Conservation (phyloP, 2,329 filamentous ascomycete genomes). For the Xylaria sp. region DNA sequence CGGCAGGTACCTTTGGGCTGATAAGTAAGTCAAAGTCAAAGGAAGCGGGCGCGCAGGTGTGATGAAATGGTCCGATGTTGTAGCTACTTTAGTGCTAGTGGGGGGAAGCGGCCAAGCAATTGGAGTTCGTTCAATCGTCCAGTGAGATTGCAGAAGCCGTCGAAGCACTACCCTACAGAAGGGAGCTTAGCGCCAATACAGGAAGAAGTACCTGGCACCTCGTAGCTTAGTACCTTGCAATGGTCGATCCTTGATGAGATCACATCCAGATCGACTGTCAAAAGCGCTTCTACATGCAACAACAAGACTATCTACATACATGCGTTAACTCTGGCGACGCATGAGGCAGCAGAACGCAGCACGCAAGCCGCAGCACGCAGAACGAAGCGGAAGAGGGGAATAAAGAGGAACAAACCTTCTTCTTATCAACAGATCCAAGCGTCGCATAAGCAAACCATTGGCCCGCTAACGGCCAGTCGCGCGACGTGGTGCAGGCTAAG, state of each 20-base stretch:
- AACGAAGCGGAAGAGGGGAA: neutral
- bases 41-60: constrained; percentile 14
- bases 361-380: neutral
- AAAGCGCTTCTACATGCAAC: neutral
- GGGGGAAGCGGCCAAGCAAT: constrained; percentile 19
- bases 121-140: constrained; percentile 24
- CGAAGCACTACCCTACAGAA: constrained; percentile 18
- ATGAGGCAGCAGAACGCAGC: neutral
- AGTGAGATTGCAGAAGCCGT: constrained; percentile 19
- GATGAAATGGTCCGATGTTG: constrained; percentile 29
- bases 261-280: constrained; percentile 5
- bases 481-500: constrained; percentile 9
- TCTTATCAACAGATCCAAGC: neutral
- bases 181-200: constrained; percentile 18
- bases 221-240: constrained; percentile 4
- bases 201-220: neutral
- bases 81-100: constrained; percentile 27
- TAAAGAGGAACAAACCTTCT: neutral
- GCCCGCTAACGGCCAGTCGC: constrained; percentile 13
- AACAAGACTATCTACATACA: neutral
- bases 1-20: constrained; percentile 3
- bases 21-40: neutral
- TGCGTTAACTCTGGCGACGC: neutral
- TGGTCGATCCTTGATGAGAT: constrained; percentile 26
- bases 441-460: constrained; percentile 20